phyloP scores from a whole-genome alignment of 345 rosid genomes.

The Microthlaspi erraticum region DNA sequence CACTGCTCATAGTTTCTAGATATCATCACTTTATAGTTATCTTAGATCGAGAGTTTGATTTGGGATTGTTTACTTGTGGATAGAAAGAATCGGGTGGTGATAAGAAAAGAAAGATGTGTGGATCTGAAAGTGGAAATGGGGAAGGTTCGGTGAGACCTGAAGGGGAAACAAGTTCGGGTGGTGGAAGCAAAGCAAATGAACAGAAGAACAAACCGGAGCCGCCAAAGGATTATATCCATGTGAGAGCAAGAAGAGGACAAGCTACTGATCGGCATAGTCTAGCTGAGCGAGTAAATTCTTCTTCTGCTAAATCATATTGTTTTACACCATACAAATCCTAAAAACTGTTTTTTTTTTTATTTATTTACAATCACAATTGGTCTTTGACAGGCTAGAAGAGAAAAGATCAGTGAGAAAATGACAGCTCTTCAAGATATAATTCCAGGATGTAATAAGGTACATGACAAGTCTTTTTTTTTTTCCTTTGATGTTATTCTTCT shows the following conservation, averaged over 20 bases:
- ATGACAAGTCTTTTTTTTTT: neutral
- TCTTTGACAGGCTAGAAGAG: conserved; percentile 87
- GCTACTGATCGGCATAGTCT: conserved; percentile 99
- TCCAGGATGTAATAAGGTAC: conserved; percentile 95
- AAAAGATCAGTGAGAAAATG: conserved; percentile 95
- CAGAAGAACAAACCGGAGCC: conserved; percentile 69
- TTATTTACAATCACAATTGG: neutral
- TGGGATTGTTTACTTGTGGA: conserved; percentile 22
- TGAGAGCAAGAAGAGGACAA: conserved; percentile 97
- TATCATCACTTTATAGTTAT: neutral
- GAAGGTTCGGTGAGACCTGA: conserved; percentile 58
- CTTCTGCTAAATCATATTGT: conserved; percentile 14
- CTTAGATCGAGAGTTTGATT: conserved; percentile 27
- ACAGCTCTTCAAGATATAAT: conserved; percentile 93
- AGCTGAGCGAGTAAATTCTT: conserved; percentile 84
- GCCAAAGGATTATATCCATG: conserved; percentile 93
- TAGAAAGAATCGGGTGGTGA: conserved; percentile 68
- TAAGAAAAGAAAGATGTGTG: conserved; percentile 57
- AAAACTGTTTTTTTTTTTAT: neutral
- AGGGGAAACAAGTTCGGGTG: conserved; percentile 68
- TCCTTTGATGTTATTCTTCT: conserved; percentile 5
- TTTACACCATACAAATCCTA: neutral
- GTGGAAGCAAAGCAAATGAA: conserved; percentile 52
- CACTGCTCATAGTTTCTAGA: neutral
- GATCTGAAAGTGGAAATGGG: conserved; percentile 55